Conservation (phyloP, 1,284 basidiomycete species). For the Irpex lacteus region DNA sequence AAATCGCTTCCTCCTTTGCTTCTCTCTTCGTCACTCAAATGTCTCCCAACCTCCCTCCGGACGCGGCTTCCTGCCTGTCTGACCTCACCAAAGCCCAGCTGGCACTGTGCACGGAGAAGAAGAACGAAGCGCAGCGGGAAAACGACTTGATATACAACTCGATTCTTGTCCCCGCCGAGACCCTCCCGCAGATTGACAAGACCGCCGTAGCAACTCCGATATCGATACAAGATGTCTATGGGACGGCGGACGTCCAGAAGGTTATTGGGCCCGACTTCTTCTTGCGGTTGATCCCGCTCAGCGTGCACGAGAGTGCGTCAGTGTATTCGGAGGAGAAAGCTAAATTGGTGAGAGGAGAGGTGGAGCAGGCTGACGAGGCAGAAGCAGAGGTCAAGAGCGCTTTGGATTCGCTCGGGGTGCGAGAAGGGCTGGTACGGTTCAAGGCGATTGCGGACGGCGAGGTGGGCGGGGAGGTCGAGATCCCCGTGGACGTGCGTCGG, state of each 20-base stretch:
- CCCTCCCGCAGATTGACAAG: conserved; percentile 56
- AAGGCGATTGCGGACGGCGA: conserved; percentile 75
- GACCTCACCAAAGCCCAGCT: conserved; percentile 86
- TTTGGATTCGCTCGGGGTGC: conserved; percentile 83
- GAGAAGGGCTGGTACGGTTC: conserved; percentile 74
- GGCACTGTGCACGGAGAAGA: conserved; percentile 75
- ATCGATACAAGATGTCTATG: conserved; percentile 83
- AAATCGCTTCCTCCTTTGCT: conserved; percentile 69
- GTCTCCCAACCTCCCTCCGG: conserved; percentile 85
- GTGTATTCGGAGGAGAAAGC: conserved; percentile 99
- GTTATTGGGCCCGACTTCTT: conserved; percentile 95
- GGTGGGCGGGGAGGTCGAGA: conserved; percentile 62
- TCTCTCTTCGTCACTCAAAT: conserved; percentile 71
- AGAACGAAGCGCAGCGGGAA: conserved; percentile 78
- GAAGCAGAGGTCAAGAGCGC: conserved; percentile 82
- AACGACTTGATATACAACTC: conserved; percentile 99
- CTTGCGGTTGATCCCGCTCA: conserved; percentile 83
- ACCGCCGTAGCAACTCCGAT: conserved; percentile 28
- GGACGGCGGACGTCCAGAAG: conserved; percentile 89
- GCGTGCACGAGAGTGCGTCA: conserved; percentile 94
- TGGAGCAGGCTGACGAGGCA: conserved; percentile 82
- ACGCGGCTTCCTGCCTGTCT: conserved; percentile 75
- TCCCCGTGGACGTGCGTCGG: conserved; percentile 71
- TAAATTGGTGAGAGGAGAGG: conserved; percentile 88
- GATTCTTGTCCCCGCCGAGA: conserved; percentile 80